Percentiles rank a stretch among this genome's conserved stretches.
phyloP scores from a whole-genome alignment of 495 filamentous ascomycete species.

The Aspergillus funiculosus region DNA sequence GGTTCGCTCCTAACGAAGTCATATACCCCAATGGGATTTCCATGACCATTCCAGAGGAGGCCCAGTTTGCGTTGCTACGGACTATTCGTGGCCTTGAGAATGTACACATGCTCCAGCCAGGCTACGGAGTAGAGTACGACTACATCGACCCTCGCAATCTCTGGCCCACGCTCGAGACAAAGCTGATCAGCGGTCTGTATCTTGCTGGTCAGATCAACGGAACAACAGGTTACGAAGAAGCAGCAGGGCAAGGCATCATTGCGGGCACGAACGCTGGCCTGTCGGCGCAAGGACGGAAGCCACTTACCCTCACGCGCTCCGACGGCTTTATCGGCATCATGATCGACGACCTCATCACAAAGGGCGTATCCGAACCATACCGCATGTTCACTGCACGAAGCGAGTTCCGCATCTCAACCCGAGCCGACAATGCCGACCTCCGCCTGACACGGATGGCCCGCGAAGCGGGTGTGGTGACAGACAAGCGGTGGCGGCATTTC shows the following conservation, averaged over 20 bases:
- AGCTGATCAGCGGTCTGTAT: constrained; percentile 82
- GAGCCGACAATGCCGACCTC: constrained; percentile 88
- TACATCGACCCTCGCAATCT: constrained; percentile 92
- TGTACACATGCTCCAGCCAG: constrained; percentile 88
- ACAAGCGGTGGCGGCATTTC: constrained; percentile 72
- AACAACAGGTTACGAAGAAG: constrained; percentile 97
- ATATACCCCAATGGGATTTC: constrained; percentile 97
- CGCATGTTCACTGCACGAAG: constrained; percentile 97
- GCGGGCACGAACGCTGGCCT: constrained; percentile 92
- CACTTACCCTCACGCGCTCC: constrained; percentile 66
- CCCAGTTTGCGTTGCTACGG: constrained; percentile 75
- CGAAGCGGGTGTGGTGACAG: constrained; percentile 67
- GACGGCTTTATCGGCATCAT: constrained; percentile 98
- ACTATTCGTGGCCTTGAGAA: constrained; percentile 84
- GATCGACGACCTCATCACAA: constrained; percentile 97
- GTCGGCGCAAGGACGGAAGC: constrained; percentile 55
- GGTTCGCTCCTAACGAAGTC: constrained; percentile 75
- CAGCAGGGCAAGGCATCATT: constrained; percentile 86
- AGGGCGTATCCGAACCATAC: constrained; percentile 95
- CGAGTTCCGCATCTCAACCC: constrained; percentile 88
- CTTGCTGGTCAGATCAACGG: constrained; percentile 97
- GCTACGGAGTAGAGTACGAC: constrained; percentile 98
- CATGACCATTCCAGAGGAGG: constrained; percentile 87
- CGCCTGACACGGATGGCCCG: constrained; percentile 78
- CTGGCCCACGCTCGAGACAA: constrained; percentile 84